Conservation (phyloP, 257 asterid genomes). For the Knoxia roxburghii region DNA sequence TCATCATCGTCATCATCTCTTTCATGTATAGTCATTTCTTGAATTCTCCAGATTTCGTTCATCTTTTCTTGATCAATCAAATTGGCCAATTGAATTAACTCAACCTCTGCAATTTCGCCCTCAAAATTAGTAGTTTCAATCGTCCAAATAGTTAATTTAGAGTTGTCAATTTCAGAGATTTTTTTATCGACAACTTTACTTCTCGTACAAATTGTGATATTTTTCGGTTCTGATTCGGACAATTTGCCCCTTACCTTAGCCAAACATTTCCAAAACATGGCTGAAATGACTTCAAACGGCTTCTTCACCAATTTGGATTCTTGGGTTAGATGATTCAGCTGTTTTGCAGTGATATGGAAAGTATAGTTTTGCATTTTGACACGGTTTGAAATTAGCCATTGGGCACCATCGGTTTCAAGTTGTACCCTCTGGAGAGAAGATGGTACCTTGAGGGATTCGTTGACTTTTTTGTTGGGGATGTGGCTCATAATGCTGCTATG, state of each 20-base stretch:
- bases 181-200: background rate
- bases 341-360: conserved; percentile 32
- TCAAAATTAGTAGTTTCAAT: conserved; percentile 27
- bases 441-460: conserved; percentile 14
- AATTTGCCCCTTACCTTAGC: conserved; percentile 37
- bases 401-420: conserved; percentile 42
- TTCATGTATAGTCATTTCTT: conserved; percentile 14
- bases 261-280: conserved; percentile 55
- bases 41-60: conserved; percentile 37
- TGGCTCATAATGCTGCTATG: no score
- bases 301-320: background rate
- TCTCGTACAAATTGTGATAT: conserved; percentile 34
- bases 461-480: no score
- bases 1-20: conserved; percentile 24
- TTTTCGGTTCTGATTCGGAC: conserved; percentile 20
- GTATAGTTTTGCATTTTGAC: conserved; percentile 40
- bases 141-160: conserved; percentile 27
- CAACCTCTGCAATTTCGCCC: conserved; percentile 14
- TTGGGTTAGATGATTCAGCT: conserved; percentile 14
- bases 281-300: conserved; percentile 51
- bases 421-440: conserved; percentile 33
- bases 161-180: conserved; percentile 18
- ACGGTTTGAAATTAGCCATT: conserved; percentile 41
- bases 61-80: conserved; percentile 26
- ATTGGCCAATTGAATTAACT: conserved; percentile 28